Conservation (phyloP, 805 yeast species). For the Barnettozyma wickerhamii region DNA sequence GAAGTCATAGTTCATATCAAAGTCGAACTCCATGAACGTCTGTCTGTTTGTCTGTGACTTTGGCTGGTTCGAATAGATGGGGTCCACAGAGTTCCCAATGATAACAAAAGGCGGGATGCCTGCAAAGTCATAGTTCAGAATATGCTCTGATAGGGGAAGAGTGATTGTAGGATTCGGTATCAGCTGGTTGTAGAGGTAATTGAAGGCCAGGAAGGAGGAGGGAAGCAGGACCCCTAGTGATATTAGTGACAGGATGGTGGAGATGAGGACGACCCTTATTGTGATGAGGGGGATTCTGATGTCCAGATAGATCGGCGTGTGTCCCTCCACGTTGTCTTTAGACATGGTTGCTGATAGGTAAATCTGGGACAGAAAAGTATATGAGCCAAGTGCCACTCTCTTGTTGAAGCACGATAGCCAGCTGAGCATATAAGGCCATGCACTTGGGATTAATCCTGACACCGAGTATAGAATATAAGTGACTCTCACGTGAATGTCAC, state of each 20-base stretch:
- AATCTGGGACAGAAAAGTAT: no score
- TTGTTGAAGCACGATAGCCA: no score
- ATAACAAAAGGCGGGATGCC: conserved; percentile 19
- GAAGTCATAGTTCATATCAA: conserved; percentile 19
- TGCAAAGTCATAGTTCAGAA: conserved; percentile 20
- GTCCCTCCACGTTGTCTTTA: neutral
- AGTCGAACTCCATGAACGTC: conserved; percentile 9
- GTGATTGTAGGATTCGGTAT: conserved; percentile 21
- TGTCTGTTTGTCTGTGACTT: conserved; percentile 1
- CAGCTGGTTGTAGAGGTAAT: conserved; percentile 22
- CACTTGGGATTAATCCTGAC: no score
- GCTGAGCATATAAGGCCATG: no score
- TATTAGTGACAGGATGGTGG: conserved; percentile 10
- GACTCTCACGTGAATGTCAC: no score
- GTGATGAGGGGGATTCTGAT: conserved; percentile 23
- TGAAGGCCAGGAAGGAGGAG: conserved; percentile 20
- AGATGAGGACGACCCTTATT: conserved; percentile 17
- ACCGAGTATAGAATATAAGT: no score
- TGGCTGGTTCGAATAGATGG: conserved; percentile 20
- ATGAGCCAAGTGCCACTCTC: no score
- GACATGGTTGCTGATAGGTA: neutral
- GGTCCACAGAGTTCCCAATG: conserved; percentile 13
- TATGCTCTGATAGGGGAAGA: conserved; percentile 17
- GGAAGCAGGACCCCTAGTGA: conserved; percentile 19
- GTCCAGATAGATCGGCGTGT: conserved; percentile 12